These are phyloP conservation scores for Prunus davidiana DNA, from an alignment of 306 rosid genomes.

Conservation along the genomic window DNA sequence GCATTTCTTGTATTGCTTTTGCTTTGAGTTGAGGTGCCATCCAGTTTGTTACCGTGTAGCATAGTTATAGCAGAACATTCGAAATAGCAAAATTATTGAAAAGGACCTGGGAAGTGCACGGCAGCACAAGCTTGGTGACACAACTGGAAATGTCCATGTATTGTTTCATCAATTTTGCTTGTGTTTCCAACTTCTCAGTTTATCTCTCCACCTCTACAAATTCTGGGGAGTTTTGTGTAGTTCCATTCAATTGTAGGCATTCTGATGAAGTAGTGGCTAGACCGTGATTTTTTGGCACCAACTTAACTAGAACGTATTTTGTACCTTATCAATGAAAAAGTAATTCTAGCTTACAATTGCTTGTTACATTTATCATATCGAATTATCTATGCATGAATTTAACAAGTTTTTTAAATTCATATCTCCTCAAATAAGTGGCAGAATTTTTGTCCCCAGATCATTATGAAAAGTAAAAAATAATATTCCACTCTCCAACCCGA, in stretches of 20 bases:
- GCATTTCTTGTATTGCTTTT: slow-evolving; percentile 29
- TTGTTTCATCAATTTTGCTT: slow-evolving; percentile 17
- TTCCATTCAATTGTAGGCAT: slow-evolving; percentile 13
- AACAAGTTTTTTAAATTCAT: too few relatives aligned
- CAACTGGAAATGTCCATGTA: neutral
- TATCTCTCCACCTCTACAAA: neutral
- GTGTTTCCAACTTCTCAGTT: neutral
- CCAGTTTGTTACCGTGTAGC: slow-evolving; percentile 1
- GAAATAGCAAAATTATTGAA: slow-evolving; percentile 2
- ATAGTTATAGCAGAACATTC: slow-evolving; percentile 5
- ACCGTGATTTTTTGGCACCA: slow-evolving; percentile 5
- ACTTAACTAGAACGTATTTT: neutral
- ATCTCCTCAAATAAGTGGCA: too few relatives aligned
- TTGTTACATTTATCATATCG: neutral
- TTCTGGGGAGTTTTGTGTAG: neutral
- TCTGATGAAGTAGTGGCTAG: neutral
- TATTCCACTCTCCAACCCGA: neutral
- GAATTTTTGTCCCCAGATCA: too few relatives aligned
- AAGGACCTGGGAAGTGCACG: neutral
- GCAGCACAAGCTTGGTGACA: slow-evolving; percentile 3
- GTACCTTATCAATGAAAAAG: slow-evolving; percentile 2
- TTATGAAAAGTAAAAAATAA: too few relatives aligned
- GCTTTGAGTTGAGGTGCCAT: slow-evolving; percentile 31
- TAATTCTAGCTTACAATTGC: slow-evolving; percentile 2
- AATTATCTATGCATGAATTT: neutral